Conservation (phyloP, 176 grass and related monocot genomes). For the Aegilops umbellulata region DNA sequence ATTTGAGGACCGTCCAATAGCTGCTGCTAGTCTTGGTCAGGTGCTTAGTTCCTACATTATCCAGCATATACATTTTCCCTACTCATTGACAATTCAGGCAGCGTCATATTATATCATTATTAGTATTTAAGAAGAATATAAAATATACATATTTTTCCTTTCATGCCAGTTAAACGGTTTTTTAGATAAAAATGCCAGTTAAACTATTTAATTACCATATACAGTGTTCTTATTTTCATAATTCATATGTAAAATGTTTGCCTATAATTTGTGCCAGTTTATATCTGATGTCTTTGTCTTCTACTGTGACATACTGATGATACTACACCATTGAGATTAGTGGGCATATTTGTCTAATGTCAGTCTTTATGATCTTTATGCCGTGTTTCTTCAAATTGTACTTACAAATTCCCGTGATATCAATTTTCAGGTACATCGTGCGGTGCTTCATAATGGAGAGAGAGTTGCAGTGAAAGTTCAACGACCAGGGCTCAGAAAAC, state of each 20-base stretch:
- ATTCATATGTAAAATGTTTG: background rate
- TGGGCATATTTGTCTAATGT: background rate
- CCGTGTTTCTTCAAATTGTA: background rate
- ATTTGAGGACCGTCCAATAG: conserved; percentile 89
- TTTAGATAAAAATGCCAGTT: background rate
- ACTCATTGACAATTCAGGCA: background rate
- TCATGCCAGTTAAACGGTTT: background rate
- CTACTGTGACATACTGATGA: background rate
- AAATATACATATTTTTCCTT: background rate
- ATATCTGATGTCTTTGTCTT: background rate
- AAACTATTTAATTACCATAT: background rate
- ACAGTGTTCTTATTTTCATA: background rate
- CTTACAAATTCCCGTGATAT: conserved; percentile 9
- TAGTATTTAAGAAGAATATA: background rate
- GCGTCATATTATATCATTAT: conserved; percentile 9
- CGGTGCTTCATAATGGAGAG: conserved; percentile 85
- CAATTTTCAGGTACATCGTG: conserved; percentile 80
- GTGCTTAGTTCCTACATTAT: conserved; percentile 49
- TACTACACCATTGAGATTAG: background rate
- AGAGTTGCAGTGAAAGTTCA: conserved; percentile 94
- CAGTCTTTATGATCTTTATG: conserved; percentile 5
- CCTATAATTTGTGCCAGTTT: background rate
- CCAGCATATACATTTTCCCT: conserved; percentile 6
- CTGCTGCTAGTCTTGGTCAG: conserved; percentile 98
- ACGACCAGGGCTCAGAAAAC: conserved; percentile 84